Percentiles rank a stretch among this genome's conserved stretches.
Evolutionary conservation across 345 rosid genomes (phyloP).

Genomic region (Ceriops zippeliana): DNA sequence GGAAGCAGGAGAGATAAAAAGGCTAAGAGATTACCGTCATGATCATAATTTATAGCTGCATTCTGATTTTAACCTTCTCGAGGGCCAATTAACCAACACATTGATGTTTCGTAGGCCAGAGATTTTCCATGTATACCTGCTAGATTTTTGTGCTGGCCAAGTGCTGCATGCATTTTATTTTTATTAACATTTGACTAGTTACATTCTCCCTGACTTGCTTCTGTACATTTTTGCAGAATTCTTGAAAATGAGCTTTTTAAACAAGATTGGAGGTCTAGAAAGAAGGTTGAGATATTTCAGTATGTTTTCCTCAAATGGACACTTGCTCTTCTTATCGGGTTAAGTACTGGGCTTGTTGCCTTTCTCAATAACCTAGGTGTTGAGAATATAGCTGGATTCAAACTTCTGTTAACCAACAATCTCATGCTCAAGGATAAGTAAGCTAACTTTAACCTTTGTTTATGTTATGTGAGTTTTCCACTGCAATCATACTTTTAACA

Average conservation of each 20-base stretch:
- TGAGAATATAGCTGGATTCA: conserved; percentile 83
- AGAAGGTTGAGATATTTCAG: conserved; percentile 68
- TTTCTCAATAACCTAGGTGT: conserved; percentile 70
- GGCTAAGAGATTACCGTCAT: no score
- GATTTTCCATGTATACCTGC: no score
- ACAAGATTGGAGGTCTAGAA: conserved; percentile 91
- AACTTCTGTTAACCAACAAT: conserved; percentile 60
- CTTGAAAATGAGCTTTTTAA: conserved; percentile 78
- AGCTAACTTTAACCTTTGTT: conserved; percentile 18
- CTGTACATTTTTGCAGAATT: conserved; percentile 44
- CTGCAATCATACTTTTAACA: no score
- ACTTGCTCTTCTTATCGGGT: conserved; percentile 75
- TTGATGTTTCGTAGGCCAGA: no score
- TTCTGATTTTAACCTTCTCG: no score
- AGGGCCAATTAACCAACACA: no score
- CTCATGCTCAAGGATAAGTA: conserved; percentile 77
- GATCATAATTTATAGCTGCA: no score
- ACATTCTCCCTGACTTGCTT: background rate
- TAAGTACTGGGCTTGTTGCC: conserved; percentile 65
- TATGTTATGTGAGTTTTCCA: background rate
- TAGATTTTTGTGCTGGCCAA: background rate
- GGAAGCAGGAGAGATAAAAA: no score
- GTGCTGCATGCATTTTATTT: background rate
- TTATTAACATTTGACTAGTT: no score
- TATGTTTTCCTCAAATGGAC: conserved; percentile 81